Percentiles rank a stretch among this genome's conserved stretches.
Conservation (phyloP, 78 protist genomes). For the Dictyostelium firmibasis region DNA sequence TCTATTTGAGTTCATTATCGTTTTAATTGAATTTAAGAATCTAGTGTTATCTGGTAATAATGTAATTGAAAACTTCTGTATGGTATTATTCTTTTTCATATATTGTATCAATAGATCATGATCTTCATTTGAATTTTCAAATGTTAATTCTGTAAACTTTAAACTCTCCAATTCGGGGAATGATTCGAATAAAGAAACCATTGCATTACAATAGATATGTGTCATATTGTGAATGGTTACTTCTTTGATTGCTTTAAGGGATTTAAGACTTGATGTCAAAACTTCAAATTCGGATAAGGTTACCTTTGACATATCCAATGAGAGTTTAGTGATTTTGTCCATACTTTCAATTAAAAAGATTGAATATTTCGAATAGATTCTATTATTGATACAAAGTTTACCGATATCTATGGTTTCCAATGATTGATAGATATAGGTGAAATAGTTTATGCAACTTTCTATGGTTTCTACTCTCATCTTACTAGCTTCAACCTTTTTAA, state of each 20-base stretch:
- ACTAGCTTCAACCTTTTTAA: neutral
- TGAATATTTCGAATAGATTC: neutral
- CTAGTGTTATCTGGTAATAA: neutral
- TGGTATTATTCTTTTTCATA: neutral
- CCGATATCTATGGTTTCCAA: constrained; percentile 27
- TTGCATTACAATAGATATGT: neutral
- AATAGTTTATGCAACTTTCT: constrained; percentile 30
- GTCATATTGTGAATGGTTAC: neutral
- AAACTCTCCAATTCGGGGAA: neutral
- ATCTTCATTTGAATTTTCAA: neutral
- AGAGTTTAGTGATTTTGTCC: neutral
- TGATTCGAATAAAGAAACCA: neutral
- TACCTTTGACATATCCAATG: constrained; percentile 9
- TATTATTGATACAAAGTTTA: constrained; percentile 2
- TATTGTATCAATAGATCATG: neutral
- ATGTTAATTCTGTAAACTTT: neutral
- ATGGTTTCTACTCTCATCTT: constrained; percentile 36
- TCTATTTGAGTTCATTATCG: neutral
- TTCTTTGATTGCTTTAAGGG: neutral
- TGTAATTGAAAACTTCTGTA: neutral
- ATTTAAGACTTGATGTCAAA: neutral
- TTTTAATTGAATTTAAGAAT: neutral
- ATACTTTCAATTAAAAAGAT: neutral
- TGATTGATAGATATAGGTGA: constrained; percentile 20
- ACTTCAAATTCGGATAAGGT: neutral